These are phyloP conservation scores for Alternaria brassicae DNA, from an alignment of 2,329 filamentous ascomycete genomes.

Conservation along the genomic window DNA sequence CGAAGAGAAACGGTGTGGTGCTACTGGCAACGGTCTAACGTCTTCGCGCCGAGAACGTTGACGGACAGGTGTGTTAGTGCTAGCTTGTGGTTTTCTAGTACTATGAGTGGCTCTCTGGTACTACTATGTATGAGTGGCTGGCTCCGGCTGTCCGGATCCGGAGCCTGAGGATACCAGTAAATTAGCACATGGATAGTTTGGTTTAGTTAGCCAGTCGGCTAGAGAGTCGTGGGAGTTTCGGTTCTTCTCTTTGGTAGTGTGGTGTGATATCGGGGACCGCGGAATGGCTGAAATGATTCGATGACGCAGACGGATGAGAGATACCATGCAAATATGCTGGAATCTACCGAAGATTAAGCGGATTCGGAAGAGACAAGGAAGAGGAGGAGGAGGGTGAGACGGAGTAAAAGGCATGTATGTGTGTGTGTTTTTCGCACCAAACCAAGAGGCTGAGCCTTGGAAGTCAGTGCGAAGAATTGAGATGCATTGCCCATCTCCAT, in stretches of 20 bases:
- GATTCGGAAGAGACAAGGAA: background rate
- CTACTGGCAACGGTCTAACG: background rate
- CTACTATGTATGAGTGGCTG: too few relatives aligned
- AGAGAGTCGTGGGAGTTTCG: background rate
- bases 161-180: background rate
- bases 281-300: background rate
- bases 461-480: background rate
- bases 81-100: background rate
- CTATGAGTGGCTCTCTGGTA: constrained; percentile 1
- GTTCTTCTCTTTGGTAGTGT: background rate
- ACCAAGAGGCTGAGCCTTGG: background rate
- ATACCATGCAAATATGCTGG: background rate
- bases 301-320: background rate
- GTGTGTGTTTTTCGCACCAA: constrained; percentile 1
- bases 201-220: background rate
- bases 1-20: background rate
- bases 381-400: background rate
- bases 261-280: background rate
- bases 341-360: background rate
- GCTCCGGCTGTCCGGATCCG: background rate
- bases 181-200: background rate
- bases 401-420: background rate
- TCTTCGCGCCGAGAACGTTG: background rate
- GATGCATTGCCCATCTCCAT: background rate
- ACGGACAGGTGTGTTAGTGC: background rate